Percentiles rank a stretch among this genome's conserved stretches.
Conservation (phyloP, 768 basidiomycete species). For the Paxillus rubicundulus region DNA sequence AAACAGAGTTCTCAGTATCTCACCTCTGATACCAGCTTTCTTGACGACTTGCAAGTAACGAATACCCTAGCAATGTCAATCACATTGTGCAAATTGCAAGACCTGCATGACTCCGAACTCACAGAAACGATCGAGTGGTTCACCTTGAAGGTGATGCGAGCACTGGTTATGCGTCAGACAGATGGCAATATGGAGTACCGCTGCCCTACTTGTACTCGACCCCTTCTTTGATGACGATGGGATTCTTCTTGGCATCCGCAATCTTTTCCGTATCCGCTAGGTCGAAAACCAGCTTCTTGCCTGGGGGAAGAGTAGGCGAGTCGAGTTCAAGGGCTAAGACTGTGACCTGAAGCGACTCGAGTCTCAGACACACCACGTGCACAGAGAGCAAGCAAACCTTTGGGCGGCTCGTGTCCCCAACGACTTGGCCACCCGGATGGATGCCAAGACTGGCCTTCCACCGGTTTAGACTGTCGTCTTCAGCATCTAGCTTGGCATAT, state of each 20-base stretch:
- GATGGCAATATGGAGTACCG: background rate
- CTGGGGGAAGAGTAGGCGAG: conserved; percentile 65
- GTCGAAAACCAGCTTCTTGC: conserved; percentile 66
- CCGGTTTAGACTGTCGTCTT: conserved; percentile 89
- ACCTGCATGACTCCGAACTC: conserved; percentile 19
- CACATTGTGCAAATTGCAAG: conserved; percentile 7
- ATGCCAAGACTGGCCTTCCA: conserved; percentile 97
- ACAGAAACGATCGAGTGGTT: conserved; percentile 89
- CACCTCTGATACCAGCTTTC: conserved; percentile 71
- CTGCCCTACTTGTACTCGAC: conserved; percentile 77
- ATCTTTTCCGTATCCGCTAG: conserved; percentile 46
- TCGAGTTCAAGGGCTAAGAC: conserved; percentile 74
- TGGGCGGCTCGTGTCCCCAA: conserved; percentile 47
- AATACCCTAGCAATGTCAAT: conserved; percentile 64
- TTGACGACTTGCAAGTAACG: conserved; percentile 91
- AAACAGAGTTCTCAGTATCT: background rate
- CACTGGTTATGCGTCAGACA: conserved; percentile 41
- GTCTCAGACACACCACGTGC: conserved; percentile 19
- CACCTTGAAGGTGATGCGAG: conserved; percentile 80
- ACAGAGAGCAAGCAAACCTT: conserved; percentile 48
- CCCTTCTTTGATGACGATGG: conserved; percentile 77
- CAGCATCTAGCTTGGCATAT: conserved; percentile 80
- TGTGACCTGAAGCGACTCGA: conserved; percentile 50
- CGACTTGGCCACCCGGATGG: conserved; percentile 42
- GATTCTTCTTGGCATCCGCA: conserved; percentile 70